phyloP scores from a whole-genome alignment of 441 rosid species.

The Euphorbia corollata region DNA sequence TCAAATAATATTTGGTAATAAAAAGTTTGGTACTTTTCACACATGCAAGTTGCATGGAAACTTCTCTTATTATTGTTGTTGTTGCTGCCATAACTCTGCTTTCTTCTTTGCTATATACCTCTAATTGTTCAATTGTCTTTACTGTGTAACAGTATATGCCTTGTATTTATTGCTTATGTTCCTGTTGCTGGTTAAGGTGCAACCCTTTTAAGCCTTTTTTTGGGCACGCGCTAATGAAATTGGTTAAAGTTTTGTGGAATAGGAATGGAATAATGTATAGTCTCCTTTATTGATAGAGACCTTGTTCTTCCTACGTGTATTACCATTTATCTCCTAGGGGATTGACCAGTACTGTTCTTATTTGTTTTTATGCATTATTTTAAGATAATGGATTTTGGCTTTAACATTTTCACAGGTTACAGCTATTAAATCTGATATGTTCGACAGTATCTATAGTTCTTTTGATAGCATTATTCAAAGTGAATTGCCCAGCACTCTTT shows the following conservation, averaged over 20 bases:
- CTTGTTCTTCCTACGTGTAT: neutral
- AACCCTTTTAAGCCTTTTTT: neutral
- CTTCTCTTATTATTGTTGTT: neutral
- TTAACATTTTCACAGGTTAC: constrained; percentile 46
- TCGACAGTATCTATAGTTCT: constrained; percentile 82
- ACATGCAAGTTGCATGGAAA: neutral
- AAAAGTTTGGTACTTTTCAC: neutral
- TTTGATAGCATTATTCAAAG: constrained; percentile 43
- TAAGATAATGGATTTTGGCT: constrained; percentile 7
- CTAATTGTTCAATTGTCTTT: no score
- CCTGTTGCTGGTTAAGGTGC: neutral
- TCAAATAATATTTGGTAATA: neutral
- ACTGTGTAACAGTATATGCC: neutral
- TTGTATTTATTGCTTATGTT: constrained; percentile 4
- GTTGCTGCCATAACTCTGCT: neutral
- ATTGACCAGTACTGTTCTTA: neutral
- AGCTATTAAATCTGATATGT: constrained; percentile 72
- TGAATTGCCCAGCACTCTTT: constrained; percentile 27
- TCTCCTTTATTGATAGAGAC: neutral
- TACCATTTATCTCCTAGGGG: neutral
- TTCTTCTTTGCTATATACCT: neutral
- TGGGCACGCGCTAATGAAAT: neutral
- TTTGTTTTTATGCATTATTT: constrained; percentile 8
- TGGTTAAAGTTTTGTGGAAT: neutral
- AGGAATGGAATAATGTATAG: neutral